Evolutionary conservation across 202 grass and related monocot genomes (phyloP).

Genomic region (Schoenoplectus triqueter): DNA sequence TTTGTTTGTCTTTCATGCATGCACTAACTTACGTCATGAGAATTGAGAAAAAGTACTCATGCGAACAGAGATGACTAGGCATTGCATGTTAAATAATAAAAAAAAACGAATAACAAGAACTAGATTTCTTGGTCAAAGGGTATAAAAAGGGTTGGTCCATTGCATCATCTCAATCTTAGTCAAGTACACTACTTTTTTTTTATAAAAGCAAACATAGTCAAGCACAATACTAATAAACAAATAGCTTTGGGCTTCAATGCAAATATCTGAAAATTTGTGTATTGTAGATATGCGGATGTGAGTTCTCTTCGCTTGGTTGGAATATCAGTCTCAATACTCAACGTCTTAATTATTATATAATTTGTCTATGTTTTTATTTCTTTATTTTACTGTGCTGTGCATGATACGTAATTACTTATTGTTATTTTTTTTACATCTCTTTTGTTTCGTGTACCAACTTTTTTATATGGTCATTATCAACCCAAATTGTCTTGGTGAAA

Average conservation of each 20-base stretch:
- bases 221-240: neutral
- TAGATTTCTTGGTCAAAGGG: neutral
- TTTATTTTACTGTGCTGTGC: too few species aligned
- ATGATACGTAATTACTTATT: too few species aligned
- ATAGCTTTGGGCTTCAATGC: neutral
- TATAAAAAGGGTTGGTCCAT: neutral
- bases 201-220: too few species aligned
- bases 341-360: neutral
- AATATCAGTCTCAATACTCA: neutral
- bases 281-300: neutral
- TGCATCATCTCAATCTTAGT: slow-evolving; percentile 20
- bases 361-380: neutral
- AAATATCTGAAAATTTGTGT: neutral
- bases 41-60: neutral
- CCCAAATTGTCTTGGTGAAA: slow-evolving; percentile 10
- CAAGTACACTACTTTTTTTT: too few species aligned
- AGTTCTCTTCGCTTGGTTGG: neutral
- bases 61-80: neutral
- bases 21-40: neutral
- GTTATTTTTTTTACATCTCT: too few species aligned
- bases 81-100: neutral
- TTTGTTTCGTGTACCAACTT: neutral
- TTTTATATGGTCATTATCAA: slow-evolving; percentile 2
- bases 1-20: slow-evolving; percentile 17
- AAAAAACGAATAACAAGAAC: neutral